A percentile compares a stretch with the other conserved stretches of the same genome.
Evolutionary conservation across 2,329 filamentous ascomycete genomes (phyloP).

Genomic region (Ophiostoma ulmi): DNA sequence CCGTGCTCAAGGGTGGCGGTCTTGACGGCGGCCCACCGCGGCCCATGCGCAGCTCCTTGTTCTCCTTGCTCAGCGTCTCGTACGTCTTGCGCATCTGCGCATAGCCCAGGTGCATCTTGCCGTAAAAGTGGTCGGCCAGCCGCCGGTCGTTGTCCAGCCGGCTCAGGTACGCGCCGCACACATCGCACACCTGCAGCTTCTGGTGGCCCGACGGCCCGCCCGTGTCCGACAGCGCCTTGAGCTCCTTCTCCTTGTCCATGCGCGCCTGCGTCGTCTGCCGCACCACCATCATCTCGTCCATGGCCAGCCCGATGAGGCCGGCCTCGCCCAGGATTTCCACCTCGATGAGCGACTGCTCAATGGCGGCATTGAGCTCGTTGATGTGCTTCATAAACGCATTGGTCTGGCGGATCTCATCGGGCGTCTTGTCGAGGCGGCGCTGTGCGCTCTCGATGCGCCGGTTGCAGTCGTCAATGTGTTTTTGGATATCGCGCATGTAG

Average conservation of each 20-base stretch:
- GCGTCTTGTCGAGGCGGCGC: constrained; percentile 88
- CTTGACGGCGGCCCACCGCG: constrained; percentile 38
- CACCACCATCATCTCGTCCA: constrained; percentile 84
- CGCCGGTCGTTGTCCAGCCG: constrained; percentile 90
- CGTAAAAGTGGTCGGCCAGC: constrained; percentile 95
- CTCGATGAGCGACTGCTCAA: constrained; percentile 78
- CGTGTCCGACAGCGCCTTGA: constrained; percentile 87
- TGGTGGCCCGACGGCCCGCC: constrained; percentile 91
- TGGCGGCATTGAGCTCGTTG: constrained; percentile 69
- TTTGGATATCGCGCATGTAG: constrained; percentile 91
- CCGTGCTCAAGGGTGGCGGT: neutral
- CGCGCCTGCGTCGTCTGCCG: constrained; percentile 75
- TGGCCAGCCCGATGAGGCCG: constrained; percentile 71
- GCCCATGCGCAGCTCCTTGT: constrained; percentile 53
- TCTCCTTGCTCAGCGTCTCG: constrained; percentile 70
- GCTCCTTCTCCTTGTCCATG: constrained; percentile 75
- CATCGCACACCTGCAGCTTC: constrained; percentile 97
- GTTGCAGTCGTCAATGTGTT: constrained; percentile 96
- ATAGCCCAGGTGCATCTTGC: constrained; percentile 98
- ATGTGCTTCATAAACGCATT: constrained; percentile 85
- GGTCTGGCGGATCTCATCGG: constrained; percentile 93
- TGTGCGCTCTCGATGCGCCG: constrained; percentile 86
- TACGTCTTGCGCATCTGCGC: constrained; percentile 96
- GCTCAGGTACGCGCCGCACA: constrained; percentile 91
- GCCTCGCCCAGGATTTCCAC: constrained; percentile 79